These are phyloP conservation scores for Lactuca sativa DNA, from an alignment of 129 eudicot genomes.

Conservation along the genomic window DNA sequence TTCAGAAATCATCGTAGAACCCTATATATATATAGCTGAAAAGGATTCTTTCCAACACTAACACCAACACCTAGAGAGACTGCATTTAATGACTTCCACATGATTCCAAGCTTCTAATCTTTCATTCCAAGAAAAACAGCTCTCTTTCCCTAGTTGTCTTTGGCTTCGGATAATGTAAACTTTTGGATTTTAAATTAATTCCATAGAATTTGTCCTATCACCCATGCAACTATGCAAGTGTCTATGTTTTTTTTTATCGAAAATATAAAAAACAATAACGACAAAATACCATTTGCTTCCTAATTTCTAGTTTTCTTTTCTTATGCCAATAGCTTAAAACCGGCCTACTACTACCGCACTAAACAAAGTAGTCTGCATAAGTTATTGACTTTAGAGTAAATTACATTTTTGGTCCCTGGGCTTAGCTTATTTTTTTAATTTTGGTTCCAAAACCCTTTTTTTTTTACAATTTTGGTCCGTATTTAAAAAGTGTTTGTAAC, in stretches of 20 bases:
- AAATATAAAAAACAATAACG: constrained; percentile 8
- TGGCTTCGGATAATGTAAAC: constrained; percentile 35
- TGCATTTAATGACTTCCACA: constrained; percentile 91
- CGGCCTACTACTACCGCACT: constrained; percentile 16
- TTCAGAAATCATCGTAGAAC: constrained; percentile 38
- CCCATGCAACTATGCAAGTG: constrained; percentile 41
- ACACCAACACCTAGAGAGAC: constrained; percentile 36
- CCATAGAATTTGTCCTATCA: constrained; percentile 34
- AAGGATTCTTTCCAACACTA: constrained; percentile 44
- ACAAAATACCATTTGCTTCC: constrained; percentile 22
- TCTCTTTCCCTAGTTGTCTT: constrained; percentile 72
- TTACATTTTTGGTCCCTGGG: not conserved
- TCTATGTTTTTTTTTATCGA: constrained; percentile 34
- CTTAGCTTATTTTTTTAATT: too few relatives aligned
- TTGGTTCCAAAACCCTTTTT: not conserved
- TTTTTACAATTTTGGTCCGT: too few relatives aligned
- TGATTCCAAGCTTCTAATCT: constrained; percentile 98
- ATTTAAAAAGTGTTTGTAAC: too few relatives aligned
- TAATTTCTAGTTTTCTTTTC: not conserved
- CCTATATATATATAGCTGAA: constrained; percentile 30
- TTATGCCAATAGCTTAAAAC: constrained; percentile 7
- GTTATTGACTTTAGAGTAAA: not conserved
- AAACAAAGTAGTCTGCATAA: constrained; percentile 1
- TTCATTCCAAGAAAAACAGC: constrained; percentile 80
- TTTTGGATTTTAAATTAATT: constrained; percentile 35